Base-by-base conservation (phyloP, 208 protist species). In the Zelonia costaricensis region DNA sequence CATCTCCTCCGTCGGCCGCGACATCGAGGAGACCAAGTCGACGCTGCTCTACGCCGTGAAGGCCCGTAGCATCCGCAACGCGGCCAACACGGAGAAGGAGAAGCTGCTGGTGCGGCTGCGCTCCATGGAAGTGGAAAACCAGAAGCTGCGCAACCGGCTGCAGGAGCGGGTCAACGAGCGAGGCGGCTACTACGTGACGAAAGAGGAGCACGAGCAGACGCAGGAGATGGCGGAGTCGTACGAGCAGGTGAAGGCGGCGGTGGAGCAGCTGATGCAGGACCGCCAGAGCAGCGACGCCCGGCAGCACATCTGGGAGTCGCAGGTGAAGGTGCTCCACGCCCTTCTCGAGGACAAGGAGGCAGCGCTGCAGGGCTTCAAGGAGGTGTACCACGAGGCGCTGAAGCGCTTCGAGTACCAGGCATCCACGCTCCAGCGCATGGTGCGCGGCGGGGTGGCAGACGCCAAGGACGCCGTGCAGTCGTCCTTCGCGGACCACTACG, bases 31-130 rank as follows among this genome's bases (percentile, higher is more conserved):
- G 74, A 98, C 94, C 8, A 88, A 97, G 60, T 97, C 88, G 43
- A 98, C 97, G 9, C 79, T 99, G n/a, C 87, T 97, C 68, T 99
- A 98, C 72, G 96, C 96, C 13, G 94, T 96, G 44, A 89, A 97
- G 52, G 96, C 96, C 9, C 78, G 92, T 28, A 97, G 95, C 51
- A 98, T 99, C 71, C 82, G 91, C 48, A 99, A 99, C 72, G 80
- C 77, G 3, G 78, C 89, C 36, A 92, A 95, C 77, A 89, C 79
- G 38, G 83, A 94, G 52, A 66, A 63, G 43, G 84, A 94, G 55
- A 93, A 90, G 62, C 62, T 97, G 33, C 74, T 92, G 39, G 77
- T 88, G 27, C 78, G 84, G 22, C 65, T 95, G 39, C 78, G 86
- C 31, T 91, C 80, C n/a, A 76, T 92, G 47, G 87, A 94, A 72